Conservation (phyloP, 1,139 yeast species). For the Geotrichum klebahnii region DNA sequence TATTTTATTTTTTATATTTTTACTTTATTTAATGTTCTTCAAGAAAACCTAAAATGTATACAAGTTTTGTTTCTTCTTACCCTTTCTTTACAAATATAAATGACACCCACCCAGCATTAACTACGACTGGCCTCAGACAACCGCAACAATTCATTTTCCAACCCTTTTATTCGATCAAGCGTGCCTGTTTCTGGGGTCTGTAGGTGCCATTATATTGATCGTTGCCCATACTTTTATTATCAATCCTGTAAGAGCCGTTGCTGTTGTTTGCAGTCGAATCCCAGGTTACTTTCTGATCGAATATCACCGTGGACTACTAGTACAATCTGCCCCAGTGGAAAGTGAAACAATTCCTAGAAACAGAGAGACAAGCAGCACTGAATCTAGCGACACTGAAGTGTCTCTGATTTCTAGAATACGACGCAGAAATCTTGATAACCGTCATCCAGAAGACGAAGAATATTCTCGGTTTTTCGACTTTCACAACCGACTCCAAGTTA, state of each 20-base stretch:
- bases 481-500: constrained; percentile 2
- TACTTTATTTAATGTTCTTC: too few species aligned
- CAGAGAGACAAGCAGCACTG: background rate
- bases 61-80: background rate
- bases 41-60: too few species aligned
- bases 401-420: too few species aligned
- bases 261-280: constrained; percentile 11
- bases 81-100: background rate
- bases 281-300: constrained; percentile 12
- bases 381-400: too few species aligned
- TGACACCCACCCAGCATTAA: background rate
- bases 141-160: constrained; percentile 9
- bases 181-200: constrained; percentile 18
- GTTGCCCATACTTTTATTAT: constrained; percentile 18
- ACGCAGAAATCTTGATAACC: background rate
- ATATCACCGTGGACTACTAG: constrained; percentile 15
- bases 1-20: too few species aligned
- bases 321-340: background rate
- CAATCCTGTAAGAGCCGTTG: constrained; percentile 17
- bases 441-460: constrained; percentile 13
- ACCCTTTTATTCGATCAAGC: constrained; percentile 14
- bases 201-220: constrained; percentile 13
- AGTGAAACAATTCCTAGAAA: background rate
- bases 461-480: constrained; percentile 4
- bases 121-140: constrained; percentile 5